These are phyloP conservation scores for Alternaria brassicae DNA, from an alignment of 2,329 filamentous ascomycete genomes.

Conservation along the genomic window DNA sequence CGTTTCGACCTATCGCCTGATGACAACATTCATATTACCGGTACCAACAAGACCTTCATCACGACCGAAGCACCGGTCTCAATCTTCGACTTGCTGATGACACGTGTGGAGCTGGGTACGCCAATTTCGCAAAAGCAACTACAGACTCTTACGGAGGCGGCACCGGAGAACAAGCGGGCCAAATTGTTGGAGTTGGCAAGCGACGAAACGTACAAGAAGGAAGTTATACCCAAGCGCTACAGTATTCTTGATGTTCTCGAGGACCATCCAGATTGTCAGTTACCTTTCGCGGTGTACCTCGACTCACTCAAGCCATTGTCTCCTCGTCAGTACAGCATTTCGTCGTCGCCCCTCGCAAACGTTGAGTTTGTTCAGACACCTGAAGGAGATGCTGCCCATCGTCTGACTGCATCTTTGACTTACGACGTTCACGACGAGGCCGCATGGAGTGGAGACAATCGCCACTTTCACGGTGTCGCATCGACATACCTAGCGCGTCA, in stretches of 20 bases:
- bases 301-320: conserved; percentile 11
- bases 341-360: conserved; percentile 70
- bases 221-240: conserved; percentile 9
- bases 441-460: conserved; percentile 9
- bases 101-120: conserved; percentile 12
- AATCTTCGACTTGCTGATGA: conserved; percentile 13
- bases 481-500: conserved; percentile 7
- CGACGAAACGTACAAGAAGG: conserved; percentile 7
- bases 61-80: background rate
- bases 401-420: conserved; percentile 6
- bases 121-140: conserved; percentile 16
- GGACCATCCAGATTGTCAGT: conserved; percentile 6
- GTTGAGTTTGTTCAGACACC: conserved; percentile 24
- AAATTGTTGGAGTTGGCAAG: conserved; percentile 1
- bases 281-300: conserved; percentile 6
- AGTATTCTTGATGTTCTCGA: conserved; percentile 13
- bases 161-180: conserved; percentile 7
- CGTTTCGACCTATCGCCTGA: conserved; percentile 20
- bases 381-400: background rate
- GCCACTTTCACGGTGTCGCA: conserved; percentile 13
- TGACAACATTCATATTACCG: conserved; percentile 15
- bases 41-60: conserved; percentile 12
- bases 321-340: conserved; percentile 56
- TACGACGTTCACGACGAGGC: conserved; percentile 14
- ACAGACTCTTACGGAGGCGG: conserved; percentile 3